phyloP scores from a whole-genome alignment of 306 rosid genomes.

The Dalbergia cochinchinensis region DNA sequence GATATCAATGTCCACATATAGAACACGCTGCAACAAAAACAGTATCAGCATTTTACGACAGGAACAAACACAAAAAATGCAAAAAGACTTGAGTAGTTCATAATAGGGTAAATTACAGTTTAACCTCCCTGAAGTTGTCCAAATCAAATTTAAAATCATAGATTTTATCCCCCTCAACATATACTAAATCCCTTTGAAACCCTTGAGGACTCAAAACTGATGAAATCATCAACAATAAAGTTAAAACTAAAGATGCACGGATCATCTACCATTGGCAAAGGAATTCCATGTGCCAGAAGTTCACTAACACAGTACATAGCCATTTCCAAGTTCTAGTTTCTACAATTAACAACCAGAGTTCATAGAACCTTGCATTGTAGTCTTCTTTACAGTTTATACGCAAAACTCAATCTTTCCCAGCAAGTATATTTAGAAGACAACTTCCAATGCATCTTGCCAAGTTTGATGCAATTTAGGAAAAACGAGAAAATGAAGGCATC shows the following conservation, averaged over 20 bases:
- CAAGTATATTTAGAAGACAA: neutral
- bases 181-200: constrained; percentile 24
- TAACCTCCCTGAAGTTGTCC: neutral
- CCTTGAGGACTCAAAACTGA: neutral
- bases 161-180: constrained; percentile 15
- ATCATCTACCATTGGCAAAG: neutral
- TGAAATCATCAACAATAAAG: constrained; percentile 20
- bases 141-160: constrained; percentile 21
- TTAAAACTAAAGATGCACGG: neutral
- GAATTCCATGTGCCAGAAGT: neutral
- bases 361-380: neutral
- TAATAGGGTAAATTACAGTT: neutral
- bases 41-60: constrained; percentile 22
- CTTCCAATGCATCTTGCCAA: neutral
- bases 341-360: neutral
- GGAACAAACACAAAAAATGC: constrained; percentile 29
- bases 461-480: neutral
- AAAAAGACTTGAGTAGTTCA: constrained; percentile 25
- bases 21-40: constrained; percentile 76
- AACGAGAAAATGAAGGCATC: neutral
- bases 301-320: neutral
- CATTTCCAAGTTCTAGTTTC: constrained; percentile 10
- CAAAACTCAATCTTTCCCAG: neutral
- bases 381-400: neutral
- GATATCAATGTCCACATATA: constrained; percentile 88